A percentile compares a stretch with the other conserved stretches of the same genome.
phyloP scores from a whole-genome alignment of 177 flowering plant genomes.

The Vitis hybrid region DNA sequence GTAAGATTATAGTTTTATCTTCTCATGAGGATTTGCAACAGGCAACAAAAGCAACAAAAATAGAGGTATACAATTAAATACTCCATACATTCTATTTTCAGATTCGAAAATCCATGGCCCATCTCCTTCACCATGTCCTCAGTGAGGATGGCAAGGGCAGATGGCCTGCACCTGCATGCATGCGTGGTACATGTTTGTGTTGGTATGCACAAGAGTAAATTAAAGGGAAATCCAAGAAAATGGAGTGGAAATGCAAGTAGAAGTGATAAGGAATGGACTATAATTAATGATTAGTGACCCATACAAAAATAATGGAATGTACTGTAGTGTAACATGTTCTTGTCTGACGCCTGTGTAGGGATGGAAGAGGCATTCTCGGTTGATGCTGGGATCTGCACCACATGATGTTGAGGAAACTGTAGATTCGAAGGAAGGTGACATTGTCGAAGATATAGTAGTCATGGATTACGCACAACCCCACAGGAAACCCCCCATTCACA shows the following conservation, averaged over 20 bases:
- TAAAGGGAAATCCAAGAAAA: too few species aligned
- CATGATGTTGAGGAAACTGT: conserved; percentile 25
- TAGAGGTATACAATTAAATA: conserved; percentile 12
- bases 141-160: not conserved
- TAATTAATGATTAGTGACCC: too few species aligned
- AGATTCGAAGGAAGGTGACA: conserved; percentile 28
- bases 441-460: conserved; percentile 26
- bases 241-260: too few species aligned
- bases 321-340: not conserved
- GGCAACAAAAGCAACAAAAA: not conserved
- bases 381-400: conserved; percentile 16
- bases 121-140: conserved; percentile 4
- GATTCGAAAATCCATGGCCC: conserved; percentile 3
- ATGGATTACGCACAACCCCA: conserved; percentile 70
- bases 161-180: conserved; percentile 8
- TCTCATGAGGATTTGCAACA: conserved; percentile 8
- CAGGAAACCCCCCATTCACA: conserved; percentile 66
- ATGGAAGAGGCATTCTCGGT: conserved; percentile 17
- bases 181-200: not conserved
- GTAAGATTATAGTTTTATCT: conserved; percentile 3
- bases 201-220: too few species aligned
- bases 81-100: not conserved
- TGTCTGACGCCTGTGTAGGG: conserved; percentile 19
- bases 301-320: not conserved
- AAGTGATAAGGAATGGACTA: too few species aligned